phyloP scores from a whole-genome alignment of 176 grass and related monocot species.

The Raddia distichophylla region DNA sequence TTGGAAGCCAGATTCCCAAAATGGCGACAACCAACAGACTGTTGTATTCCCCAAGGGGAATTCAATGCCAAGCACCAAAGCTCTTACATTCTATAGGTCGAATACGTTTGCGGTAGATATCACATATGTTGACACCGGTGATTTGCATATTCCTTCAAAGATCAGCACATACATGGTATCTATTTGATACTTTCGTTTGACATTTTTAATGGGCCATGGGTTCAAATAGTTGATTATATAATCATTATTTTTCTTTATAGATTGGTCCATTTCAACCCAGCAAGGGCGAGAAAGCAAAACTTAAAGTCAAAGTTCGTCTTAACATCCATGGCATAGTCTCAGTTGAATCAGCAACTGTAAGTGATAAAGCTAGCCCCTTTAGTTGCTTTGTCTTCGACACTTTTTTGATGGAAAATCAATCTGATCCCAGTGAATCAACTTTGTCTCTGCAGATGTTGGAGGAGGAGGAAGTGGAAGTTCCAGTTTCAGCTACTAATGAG shows the following conservation, averaged over 20 bases:
- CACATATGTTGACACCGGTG: slow-evolving; percentile 53
- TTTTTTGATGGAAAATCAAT: not conserved
- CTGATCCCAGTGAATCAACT: not conserved
- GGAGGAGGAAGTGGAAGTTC: slow-evolving; percentile 80
- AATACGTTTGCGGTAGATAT: slow-evolving; percentile 78
- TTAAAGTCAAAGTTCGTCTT: slow-evolving; percentile 87
- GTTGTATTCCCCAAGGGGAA: slow-evolving; percentile 88
- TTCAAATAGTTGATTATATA: not conserved
- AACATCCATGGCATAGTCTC: slow-evolving; percentile 87
- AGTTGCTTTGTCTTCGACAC: not conserved
- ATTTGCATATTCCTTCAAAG: slow-evolving; percentile 53
- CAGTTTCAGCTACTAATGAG: slow-evolving; percentile 54
- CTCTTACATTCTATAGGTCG: slow-evolving; percentile 70
- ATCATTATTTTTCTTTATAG: slow-evolving; percentile 35
- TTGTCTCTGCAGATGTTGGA: slow-evolving; percentile 69
- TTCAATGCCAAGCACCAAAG: slow-evolving; percentile 69
- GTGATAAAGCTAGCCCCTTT: not conserved
- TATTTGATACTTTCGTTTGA: not conserved
- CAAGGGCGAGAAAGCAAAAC: slow-evolving; percentile 70
- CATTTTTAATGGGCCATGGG: no score
- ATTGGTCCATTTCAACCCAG: slow-evolving; percentile 79
- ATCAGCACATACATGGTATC: slow-evolving; percentile 89
- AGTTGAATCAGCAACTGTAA: slow-evolving; percentile 83
- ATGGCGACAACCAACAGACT: slow-evolving; percentile 55
- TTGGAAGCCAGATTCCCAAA: slow-evolving; percentile 73